Conservation (phyloP, 768 basidiomycete genomes). For the Calvatia gigantea region DNA sequence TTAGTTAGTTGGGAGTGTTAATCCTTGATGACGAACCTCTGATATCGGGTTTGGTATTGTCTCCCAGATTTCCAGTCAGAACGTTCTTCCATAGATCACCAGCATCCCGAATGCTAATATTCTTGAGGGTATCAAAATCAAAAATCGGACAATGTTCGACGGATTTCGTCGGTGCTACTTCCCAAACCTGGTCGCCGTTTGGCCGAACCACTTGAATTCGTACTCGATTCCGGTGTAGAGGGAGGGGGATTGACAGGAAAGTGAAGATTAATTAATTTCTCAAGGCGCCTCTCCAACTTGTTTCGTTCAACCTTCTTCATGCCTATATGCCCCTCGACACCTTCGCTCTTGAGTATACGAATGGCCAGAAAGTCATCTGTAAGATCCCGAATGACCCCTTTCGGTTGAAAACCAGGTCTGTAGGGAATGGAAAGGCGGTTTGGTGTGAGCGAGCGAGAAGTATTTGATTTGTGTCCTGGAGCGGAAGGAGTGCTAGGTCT, state of each 20-base stretch:
- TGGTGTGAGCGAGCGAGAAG: conserved; percentile 10
- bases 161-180: conserved; percentile 21
- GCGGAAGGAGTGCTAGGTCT: background rate
- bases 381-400: conserved; percentile 71
- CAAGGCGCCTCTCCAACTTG: conserved; percentile 80
- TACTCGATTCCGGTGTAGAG: conserved; percentile 4
- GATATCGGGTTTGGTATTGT: conserved; percentile 54
- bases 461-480: background rate
- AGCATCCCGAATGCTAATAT: conserved; percentile 49
- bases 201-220: background rate
- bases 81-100: conserved; percentile 71
- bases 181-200: conserved; percentile 17
- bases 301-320: conserved; percentile 72
- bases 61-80: conserved; percentile 33
- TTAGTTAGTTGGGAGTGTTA: background rate
- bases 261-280: conserved; percentile 79
- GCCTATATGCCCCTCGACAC: conserved; percentile 28
- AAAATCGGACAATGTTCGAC: conserved; percentile 70
- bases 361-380: conserved; percentile 77
- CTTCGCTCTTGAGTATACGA: conserved; percentile 36
- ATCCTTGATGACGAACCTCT: conserved; percentile 46
- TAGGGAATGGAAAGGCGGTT: conserved; percentile 55
- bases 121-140: conserved; percentile 63
- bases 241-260: conserved; percentile 37
- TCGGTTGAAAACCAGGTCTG: conserved; percentile 91